Evolutionary conservation across 139 green algal species (phyloP), one percentile per base, ranked within the genome.

Genomic region (Chlorella sp.): DNA sequence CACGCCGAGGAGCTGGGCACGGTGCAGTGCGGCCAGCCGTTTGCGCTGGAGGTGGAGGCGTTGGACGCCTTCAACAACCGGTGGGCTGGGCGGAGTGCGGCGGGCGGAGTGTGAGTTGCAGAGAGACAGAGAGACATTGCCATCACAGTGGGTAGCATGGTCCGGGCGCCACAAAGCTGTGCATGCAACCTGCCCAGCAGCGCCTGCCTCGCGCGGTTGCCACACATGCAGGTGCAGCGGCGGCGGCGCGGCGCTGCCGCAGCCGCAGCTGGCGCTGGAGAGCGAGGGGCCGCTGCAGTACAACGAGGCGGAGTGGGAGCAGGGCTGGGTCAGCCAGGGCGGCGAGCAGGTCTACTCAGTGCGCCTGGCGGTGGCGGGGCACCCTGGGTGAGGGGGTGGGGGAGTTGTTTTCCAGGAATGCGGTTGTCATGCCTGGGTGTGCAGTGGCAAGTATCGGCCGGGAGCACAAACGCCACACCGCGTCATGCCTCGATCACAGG

Each of bases 41-140:
- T 96, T 80, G 78, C 60, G 28, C 65, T 96, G 43, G 91, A 95
- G 84, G 56, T 96, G 2, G 84, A 92, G 79, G 89, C 89, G 0
- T 60, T 91, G 48, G 93, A 96, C 79, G 62, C 46, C 3, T 89
- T 84, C 81, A 76, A 82, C 73, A 95, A 96, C 89, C 84, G 87
- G 88, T 94, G 58, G 13, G 70, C 41, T 20, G 41, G 34, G 8
- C 7, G 28, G 8, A 34, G 68, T 44, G 24, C 17, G 73, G 73
- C 11, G 11, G 9, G 32, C 5, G 19, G 30, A 44, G 9, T 64
- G 30, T 64, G 46, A 80, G 46, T 22, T 43, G 48, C 4, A 24
- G 24, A 69, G 8, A 24, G 30, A 5, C 22, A 24, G 22, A 19
- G 8, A n/a, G n/a, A n/a, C n/a, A n/a, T n/a, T n/a, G n/a, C n/a